Evolutionary conservation across 768 basidiomycete genomes (phyloP), one percentile per base, ranked within the genome.

Genomic region (Tylopilus plumbeoviolaceoides): DNA sequence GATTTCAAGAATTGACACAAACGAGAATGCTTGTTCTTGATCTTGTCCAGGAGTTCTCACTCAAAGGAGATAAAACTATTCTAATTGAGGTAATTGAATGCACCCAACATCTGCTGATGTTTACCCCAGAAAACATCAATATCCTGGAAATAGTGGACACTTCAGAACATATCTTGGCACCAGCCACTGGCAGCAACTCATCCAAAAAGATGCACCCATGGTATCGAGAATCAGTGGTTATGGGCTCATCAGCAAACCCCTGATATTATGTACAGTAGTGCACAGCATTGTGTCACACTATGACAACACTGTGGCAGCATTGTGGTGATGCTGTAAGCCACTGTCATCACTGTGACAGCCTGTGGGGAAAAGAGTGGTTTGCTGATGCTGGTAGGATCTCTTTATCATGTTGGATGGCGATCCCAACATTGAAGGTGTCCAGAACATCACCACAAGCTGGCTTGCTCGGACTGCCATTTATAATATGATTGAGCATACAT

Each of bases 341-440:
- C n/a, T n/a, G n/a, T n/a, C n/a, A n/a, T n/a, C n/a, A n/a, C n/a
- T n/a, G n/a, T n/a, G n/a, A n/a, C n/a, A n/a, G n/a, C n/a, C n/a
- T n/a, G n/a, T n/a, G n/a, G n/a, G n/a, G n/a, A n/a, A n/a, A n/a
- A n/a, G n/a, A n/a, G n/a, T n/a, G n/a, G n/a, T n/a, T n/a, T n/a
- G n/a, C n/a, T n/a, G n/a, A n/a, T n/a, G n/a, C n/a, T n/a, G 7
- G 97, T 98, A 1, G 63, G 91, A 97, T 54, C 75, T 99, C 6
- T 98, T 99, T 64, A 87, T 87, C 1, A 88, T 98, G 82, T 73
- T 99, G 40, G 95, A 99, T 63, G 94, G 92, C 60, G 93, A 97
- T 64, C 87, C 94, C 0, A 89, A 86, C 3, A 88, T 98, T 15
- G 88, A 95, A 58, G 97, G 97, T 5, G 94, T 98, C 21, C 78